Evolutionary conservation across 169 alveolate species (phyloP).

Genomic region (Perkinsus olseni): DNA sequence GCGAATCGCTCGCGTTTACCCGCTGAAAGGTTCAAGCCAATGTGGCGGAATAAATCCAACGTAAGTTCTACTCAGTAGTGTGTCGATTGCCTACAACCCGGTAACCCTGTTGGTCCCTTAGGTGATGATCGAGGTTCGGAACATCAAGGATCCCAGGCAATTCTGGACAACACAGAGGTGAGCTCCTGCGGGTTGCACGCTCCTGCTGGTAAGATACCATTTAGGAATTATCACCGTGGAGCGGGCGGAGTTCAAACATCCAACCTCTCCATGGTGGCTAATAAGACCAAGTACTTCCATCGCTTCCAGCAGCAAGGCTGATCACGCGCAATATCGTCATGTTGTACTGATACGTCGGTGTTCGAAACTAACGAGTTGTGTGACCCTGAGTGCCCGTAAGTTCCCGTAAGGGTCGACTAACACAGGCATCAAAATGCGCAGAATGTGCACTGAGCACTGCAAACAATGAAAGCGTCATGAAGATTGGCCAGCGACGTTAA

Average conservation of each 20-base stretch:
- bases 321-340: neutral
- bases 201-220: neutral
- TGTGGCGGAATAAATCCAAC: neutral
- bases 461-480: neutral
- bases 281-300: neutral
- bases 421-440: too few relatives aligned
- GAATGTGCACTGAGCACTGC: too few relatives aligned
- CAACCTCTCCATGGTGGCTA: neutral
- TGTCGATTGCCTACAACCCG: too few relatives aligned
- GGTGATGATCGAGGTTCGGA: neutral
- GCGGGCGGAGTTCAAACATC: neutral
- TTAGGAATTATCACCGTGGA: neutral
- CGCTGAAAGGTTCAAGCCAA: neutral
- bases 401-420: too few relatives aligned
- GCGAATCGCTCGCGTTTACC: neutral
- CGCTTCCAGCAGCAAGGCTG: neutral
- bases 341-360: neutral
- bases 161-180: neutral
- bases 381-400: too few relatives aligned
- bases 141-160: neutral
- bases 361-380: too few relatives aligned
- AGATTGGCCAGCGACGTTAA: neutral
- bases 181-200: neutral
- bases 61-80: too few relatives aligned
- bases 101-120: too few relatives aligned